These are phyloP conservation scores for Nitzschia palea DNA, from an alignment of 108 stramenopile genomes.

Conservation along the genomic window DNA sequence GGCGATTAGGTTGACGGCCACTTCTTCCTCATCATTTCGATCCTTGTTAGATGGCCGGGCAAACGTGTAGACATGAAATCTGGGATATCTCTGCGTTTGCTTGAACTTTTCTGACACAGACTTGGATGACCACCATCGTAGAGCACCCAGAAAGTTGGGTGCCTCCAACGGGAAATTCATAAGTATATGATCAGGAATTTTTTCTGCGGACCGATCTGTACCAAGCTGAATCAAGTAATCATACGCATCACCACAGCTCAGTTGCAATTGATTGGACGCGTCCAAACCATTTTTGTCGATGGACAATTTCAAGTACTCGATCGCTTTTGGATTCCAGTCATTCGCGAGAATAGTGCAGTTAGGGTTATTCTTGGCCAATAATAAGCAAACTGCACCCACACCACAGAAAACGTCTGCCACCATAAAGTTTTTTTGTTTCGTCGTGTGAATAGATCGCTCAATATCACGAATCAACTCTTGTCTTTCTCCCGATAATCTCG, in stretches of 20 bases:
- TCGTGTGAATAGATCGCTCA: background rate
- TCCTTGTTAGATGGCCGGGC: slow-evolving; percentile 43
- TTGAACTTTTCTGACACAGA: slow-evolving; percentile 10
- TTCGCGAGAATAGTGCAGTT: slow-evolving; percentile 74
- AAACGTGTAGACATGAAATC: slow-evolving; percentile 73
- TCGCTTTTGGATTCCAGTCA: slow-evolving; percentile 87
- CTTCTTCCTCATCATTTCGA: slow-evolving; percentile 48
- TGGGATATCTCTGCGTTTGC: slow-evolving; percentile 9
- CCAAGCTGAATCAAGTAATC: slow-evolving; percentile 80
- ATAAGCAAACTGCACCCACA: slow-evolving; percentile 92
- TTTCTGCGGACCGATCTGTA: slow-evolving; percentile 6
- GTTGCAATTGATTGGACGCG: slow-evolving; percentile 17
- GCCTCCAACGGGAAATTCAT: slow-evolving; percentile 81
- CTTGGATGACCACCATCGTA: slow-evolving; percentile 74
- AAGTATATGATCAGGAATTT: slow-evolving; percentile 73
- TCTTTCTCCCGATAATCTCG: slow-evolving; percentile 86
- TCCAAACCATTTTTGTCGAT: slow-evolving; percentile 27
- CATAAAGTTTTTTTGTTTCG: slow-evolving; percentile 14
- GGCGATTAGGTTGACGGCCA: slow-evolving; percentile 69
- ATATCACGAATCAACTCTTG: slow-evolving; percentile 68
- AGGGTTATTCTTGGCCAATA: slow-evolving; percentile 52
- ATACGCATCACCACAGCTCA: slow-evolving; percentile 73
- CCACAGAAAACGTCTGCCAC: slow-evolving; percentile 96
- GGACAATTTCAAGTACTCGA: slow-evolving; percentile 36
- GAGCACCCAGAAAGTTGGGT: slow-evolving; percentile 62